A percentile compares a stretch with the other conserved stretches of the same genome.
These are phyloP conservation scores for Podila epicladia DNA, from an alignment of 192 early-diverging fungal species.

Conservation along the genomic window DNA sequence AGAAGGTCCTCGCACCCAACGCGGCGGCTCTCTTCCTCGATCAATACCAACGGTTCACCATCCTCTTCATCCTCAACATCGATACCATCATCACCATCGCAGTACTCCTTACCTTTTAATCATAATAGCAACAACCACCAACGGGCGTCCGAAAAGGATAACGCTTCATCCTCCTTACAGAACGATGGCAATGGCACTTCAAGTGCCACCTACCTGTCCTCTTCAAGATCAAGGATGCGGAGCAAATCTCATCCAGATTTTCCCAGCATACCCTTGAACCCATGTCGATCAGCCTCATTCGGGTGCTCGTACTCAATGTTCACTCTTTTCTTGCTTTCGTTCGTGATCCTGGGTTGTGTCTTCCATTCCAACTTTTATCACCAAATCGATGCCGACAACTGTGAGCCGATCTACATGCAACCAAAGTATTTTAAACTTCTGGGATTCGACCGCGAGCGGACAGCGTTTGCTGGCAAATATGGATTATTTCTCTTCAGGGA, in stretches of 20 bases:
- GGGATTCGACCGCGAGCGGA: slow-evolving; percentile 68
- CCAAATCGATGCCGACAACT: slow-evolving; percentile 65
- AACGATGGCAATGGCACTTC: background rate
- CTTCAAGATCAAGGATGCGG: slow-evolving; percentile 35
- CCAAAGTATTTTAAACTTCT: slow-evolving; percentile 60
- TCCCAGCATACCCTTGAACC: slow-evolving; percentile 28
- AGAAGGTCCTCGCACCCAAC: slow-evolving; percentile 19
- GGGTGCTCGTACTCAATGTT: slow-evolving; percentile 38
- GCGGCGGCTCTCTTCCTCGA: slow-evolving; percentile 27
- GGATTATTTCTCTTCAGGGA: slow-evolving; percentile 71
- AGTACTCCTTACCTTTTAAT: slow-evolving; percentile 36
- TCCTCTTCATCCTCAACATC: slow-evolving; percentile 7
- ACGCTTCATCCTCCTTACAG: background rate
- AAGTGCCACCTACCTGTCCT: background rate
- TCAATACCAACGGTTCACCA: slow-evolving; percentile 18
- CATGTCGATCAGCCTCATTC: slow-evolving; percentile 35
- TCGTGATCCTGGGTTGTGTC: slow-evolving; percentile 39
- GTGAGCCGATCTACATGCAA: slow-evolving; percentile 64
- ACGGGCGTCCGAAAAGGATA: slow-evolving; percentile 9
- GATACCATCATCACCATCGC: slow-evolving; percentile 37
- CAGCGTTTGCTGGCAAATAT: slow-evolving; percentile 82
- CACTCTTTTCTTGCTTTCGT: slow-evolving; percentile 38
- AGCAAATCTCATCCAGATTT: slow-evolving; percentile 43
- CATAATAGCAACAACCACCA: slow-evolving; percentile 4
- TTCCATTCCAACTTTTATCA: slow-evolving; percentile 75